Conservation (phyloP, 192 early-diverging fungal species). For the Endogone sp. region DNA sequence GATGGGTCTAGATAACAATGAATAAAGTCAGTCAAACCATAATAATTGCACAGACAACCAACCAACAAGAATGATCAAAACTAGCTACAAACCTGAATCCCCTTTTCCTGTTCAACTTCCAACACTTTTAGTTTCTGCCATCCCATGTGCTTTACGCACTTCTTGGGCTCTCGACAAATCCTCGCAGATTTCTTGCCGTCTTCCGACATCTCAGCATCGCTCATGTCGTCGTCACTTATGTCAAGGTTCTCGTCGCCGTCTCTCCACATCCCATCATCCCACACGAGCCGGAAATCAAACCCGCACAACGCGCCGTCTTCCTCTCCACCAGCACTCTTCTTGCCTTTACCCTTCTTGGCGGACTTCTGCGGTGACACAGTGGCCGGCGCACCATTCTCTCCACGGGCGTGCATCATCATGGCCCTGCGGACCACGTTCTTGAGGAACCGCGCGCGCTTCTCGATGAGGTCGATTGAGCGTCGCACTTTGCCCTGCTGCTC, state of each 20-base stretch:
- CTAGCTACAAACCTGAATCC: slow-evolving; percentile 12
- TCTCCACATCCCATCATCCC: slow-evolving; percentile 25
- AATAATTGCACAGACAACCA: neutral
- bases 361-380: slow-evolving; percentile 14
- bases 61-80: slow-evolving; percentile 2
- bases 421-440: neutral
- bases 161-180: slow-evolving; percentile 26
- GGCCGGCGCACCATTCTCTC: slow-evolving; percentile 9
- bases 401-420: slow-evolving; percentile 2
- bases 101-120: slow-evolving; percentile 41
- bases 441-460: slow-evolving; percentile 12
- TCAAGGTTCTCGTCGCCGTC: slow-evolving; percentile 20
- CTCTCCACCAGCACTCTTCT: neutral
- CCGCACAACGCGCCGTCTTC: slow-evolving; percentile 37
- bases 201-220: slow-evolving; percentile 2
- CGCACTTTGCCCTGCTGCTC: slow-evolving; percentile 21
- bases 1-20: slow-evolving; percentile 5
- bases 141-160: slow-evolving; percentile 41
- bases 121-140: slow-evolving; percentile 43
- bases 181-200: slow-evolving; percentile 13
- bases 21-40: neutral
- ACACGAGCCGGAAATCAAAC: slow-evolving; percentile 41
- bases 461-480: slow-evolving; percentile 1
- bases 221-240: slow-evolving; percentile 10
- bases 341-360: slow-evolving; percentile 6